A percentile compares a stretch with the other conserved stretches of the same genome.
These are phyloP conservation scores for Corallochytrium limacisporum DNA, from an alignment of 78 protist species.

Conservation along the genomic window DNA sequence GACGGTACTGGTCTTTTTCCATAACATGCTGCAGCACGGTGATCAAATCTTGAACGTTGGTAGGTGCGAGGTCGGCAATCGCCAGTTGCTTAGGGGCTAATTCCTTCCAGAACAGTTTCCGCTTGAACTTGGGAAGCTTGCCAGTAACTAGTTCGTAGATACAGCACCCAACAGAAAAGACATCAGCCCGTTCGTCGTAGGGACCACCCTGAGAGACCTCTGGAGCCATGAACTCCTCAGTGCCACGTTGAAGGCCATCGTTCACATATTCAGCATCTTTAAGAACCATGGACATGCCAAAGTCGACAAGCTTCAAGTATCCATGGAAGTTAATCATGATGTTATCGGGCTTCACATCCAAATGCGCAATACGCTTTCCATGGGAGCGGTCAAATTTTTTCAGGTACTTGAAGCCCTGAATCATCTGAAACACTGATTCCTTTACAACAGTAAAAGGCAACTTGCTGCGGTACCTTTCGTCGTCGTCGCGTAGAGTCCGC, in stretches of 20 bases:
- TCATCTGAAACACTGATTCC: neutral
- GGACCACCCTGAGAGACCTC: neutral
- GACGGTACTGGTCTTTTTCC: too few species aligned
- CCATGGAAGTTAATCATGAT: neutral
- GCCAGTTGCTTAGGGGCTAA: too few species aligned
- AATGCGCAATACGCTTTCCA: neutral
- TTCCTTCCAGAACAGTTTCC: too few species aligned
- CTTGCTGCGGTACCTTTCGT: neutral
- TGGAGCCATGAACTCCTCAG: slow-evolving; percentile 27
- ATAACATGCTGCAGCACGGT: too few species aligned
- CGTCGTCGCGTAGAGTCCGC: neutral
- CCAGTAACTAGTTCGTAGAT: too few species aligned
- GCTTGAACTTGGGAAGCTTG: too few species aligned
- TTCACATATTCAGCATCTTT: neutral
- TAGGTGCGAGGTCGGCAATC: too few species aligned
- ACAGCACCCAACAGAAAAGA: too few species aligned
- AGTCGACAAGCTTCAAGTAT: neutral
- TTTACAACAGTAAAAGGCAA: neutral
- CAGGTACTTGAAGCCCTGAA: neutral
- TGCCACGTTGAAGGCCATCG: slow-evolving; percentile 5
- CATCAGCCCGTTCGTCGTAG: slow-evolving; percentile 16
- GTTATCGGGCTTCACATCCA: neutral
- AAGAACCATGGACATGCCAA: neutral
- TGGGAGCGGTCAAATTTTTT: neutral
- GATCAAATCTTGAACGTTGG: too few species aligned